phyloP scores from a whole-genome alignment of 1,284 basidiomycete genomes.

The Quambalaria eucalypti region DNA sequence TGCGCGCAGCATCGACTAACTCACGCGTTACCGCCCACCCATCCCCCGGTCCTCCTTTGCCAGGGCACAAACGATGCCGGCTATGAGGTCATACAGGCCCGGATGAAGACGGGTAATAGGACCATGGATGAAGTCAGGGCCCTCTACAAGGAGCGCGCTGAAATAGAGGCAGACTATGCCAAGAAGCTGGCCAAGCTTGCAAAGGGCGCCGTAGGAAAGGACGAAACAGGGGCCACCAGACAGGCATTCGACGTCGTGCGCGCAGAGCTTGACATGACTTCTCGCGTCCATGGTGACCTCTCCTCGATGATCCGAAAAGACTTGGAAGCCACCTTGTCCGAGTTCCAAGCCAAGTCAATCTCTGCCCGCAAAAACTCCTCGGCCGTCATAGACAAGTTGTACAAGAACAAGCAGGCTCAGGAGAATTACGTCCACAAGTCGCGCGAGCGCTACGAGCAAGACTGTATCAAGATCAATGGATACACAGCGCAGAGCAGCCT shows the following conservation, averaged over 20 bases:
- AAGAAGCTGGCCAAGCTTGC: conserved; percentile 75
- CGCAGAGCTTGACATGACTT: conserved; percentile 73
- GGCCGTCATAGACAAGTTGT: conserved; percentile 32
- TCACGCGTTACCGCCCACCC: too few relatives aligned
- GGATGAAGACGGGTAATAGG: conserved; percentile 73
- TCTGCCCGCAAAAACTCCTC: conserved; percentile 2
- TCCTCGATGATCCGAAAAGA: conserved; percentile 67
- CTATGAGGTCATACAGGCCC: conserved; percentile 77
- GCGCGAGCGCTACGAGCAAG: conserved; percentile 84
- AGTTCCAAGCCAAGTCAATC: conserved; percentile 21
- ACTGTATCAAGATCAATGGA: conserved; percentile 89
- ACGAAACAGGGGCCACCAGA: conserved; percentile 83
- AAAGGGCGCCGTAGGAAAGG: conserved; percentile 66
- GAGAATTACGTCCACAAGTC: conserved; percentile 52
- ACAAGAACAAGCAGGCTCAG: conserved; percentile 43
- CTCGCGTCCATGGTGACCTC: conserved; percentile 60
- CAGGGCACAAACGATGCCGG: conserved; percentile 59
- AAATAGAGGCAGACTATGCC: conserved; percentile 90
- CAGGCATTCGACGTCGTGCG: conserved; percentile 68
- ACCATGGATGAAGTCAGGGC: conserved; percentile 77
- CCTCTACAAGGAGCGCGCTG: conserved; percentile 79
- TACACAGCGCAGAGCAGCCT: conserved; percentile 87
- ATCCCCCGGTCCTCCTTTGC: not conserved
- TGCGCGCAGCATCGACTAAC: too few relatives aligned
- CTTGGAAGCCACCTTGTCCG: conserved; percentile 56